Evolutionary conservation across 768 basidiomycete species (phyloP).

Genomic region (Mycena latifolia): DNA sequence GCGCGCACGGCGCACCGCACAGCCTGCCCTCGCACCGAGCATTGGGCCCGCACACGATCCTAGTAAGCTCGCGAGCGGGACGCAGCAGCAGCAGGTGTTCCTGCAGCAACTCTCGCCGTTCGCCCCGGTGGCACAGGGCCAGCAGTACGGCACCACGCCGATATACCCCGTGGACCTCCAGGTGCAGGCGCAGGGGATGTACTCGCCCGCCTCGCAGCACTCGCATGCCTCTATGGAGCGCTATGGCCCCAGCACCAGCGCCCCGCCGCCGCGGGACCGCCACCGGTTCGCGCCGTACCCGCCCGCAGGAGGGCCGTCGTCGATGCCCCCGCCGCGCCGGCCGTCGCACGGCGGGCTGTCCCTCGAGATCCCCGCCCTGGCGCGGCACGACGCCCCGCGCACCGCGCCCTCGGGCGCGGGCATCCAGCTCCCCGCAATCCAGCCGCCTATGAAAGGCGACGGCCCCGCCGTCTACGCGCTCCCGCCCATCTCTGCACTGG

Average conservation of each 20-base stretch:
- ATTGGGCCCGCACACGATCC: too few species aligned
- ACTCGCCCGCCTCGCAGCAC: conserved; percentile 32
- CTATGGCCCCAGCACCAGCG: background rate
- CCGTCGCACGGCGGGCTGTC: conserved; percentile 44
- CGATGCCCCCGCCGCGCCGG: background rate
- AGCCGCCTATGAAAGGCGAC: conserved; percentile 41
- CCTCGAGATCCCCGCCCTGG: conserved; percentile 51
- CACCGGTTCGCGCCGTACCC: conserved; percentile 60
- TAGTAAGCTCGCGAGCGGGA: background rate
- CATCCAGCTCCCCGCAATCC: conserved; percentile 38
- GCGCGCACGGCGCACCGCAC: conserved; percentile 67
- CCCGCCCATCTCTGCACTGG: conserved; percentile 78
- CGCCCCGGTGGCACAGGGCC: background rate
- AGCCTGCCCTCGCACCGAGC: conserved; percentile 45
- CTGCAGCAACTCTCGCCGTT: conserved; percentile 20
- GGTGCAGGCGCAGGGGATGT: conserved; percentile 31
- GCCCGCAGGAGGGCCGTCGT: conserved; percentile 26
- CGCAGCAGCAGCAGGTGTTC: background rate
- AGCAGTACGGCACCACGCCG: conserved; percentile 40
- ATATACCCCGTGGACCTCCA: conserved; percentile 9
- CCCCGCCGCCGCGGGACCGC: background rate
- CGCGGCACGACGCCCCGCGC: too few species aligned
- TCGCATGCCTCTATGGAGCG: conserved; percentile 15
- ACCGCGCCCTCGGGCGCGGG: too few species aligned
- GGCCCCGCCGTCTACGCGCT: conserved; percentile 62